These are phyloP conservation scores for Ogataea paraovalis DNA, from an alignment of 805 yeast genomes.

Conservation along the genomic window DNA sequence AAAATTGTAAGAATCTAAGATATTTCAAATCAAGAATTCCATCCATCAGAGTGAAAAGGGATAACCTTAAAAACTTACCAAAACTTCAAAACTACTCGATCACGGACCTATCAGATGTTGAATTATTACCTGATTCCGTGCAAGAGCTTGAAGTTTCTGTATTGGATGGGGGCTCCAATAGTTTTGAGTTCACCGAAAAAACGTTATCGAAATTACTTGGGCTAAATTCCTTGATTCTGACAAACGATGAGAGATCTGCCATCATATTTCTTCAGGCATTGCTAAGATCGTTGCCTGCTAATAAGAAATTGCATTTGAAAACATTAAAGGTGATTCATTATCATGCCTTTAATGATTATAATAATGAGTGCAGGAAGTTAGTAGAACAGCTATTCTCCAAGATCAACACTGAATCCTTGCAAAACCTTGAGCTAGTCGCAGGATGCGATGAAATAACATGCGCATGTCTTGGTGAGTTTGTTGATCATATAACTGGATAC, in stretches of 20 bases:
- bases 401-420: slow-evolving; percentile 28
- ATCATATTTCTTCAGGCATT: slow-evolving; percentile 33
- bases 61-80: slow-evolving; percentile 4
- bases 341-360: slow-evolving; percentile 43
- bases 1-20: slow-evolving; percentile 9
- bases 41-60: slow-evolving; percentile 1
- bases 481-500: slow-evolving; percentile 25
- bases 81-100: slow-evolving; percentile 13
- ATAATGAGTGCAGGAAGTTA: slow-evolving; percentile 31
- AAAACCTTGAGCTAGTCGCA: slow-evolving; percentile 45
- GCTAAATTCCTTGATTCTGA: slow-evolving; percentile 10
- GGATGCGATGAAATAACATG: slow-evolving; percentile 50
- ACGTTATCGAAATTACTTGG: slow-evolving; percentile 3
- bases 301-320: slow-evolving; percentile 22
- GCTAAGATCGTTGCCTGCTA: slow-evolving; percentile 12
- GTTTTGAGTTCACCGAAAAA: background rate
- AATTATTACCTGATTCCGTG: slow-evolving; percentile 17
- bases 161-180: slow-evolving; percentile 6
- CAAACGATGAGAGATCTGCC: slow-evolving; percentile 23
- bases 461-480: slow-evolving; percentile 43
- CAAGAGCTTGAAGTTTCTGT: slow-evolving; percentile 15
- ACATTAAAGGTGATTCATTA: slow-evolving; percentile 39
- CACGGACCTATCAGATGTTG: slow-evolving; percentile 17
- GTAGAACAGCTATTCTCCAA: slow-evolving; percentile 28
- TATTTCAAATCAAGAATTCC: slow-evolving; percentile 11